Evolutionary conservation across 495 filamentous ascomycete species (phyloP).

Genomic region (Hyaloscypha bicolor): DNA sequence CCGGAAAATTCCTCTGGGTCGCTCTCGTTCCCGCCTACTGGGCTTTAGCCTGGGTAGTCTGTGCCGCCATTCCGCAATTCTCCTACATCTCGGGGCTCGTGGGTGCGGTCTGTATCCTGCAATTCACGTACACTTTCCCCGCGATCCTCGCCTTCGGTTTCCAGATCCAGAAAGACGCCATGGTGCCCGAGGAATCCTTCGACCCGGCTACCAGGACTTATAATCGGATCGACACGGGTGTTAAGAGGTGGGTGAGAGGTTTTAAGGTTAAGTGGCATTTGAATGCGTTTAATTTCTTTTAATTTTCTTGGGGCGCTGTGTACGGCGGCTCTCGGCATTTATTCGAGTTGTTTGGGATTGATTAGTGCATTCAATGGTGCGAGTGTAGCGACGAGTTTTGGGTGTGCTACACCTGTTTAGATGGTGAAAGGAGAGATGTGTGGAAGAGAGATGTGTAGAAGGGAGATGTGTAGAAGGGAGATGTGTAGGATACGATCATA

Average conservation of each 20-base stretch:
- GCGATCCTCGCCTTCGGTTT: slow-evolving; percentile 42
- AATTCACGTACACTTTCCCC: slow-evolving; percentile 37
- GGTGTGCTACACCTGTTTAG: slow-evolving; percentile 25
- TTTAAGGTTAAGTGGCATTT: slow-evolving; percentile 35
- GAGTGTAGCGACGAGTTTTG: slow-evolving; percentile 28
- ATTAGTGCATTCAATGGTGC: slow-evolving; percentile 21
- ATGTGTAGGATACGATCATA: too few relatives aligned
- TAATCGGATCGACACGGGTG: slow-evolving; percentile 34
- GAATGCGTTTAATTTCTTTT: slow-evolving; percentile 32
- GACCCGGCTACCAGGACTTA: slow-evolving; percentile 46
- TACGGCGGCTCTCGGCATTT: slow-evolving; percentile 32
- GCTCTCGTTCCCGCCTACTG: slow-evolving; percentile 58
- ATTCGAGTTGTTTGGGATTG: slow-evolving; percentile 24
- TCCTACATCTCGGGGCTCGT: slow-evolving; percentile 49
- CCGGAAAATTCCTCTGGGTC: slow-evolving; percentile 57
- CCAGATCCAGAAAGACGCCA: slow-evolving; percentile 47
- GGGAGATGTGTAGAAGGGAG: not conserved
- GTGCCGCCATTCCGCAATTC: slow-evolving; percentile 54
- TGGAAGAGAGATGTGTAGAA: too few relatives aligned
- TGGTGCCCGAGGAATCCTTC: slow-evolving; percentile 46
- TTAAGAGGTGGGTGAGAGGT: slow-evolving; percentile 45
- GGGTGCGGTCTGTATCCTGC: slow-evolving; percentile 49
- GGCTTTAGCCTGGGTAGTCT: slow-evolving; percentile 56
- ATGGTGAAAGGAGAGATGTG: slow-evolving; percentile 5
- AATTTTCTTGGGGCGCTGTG: slow-evolving; percentile 28